These are phyloP conservation scores for Geotrichum klebahnii DNA, from an alignment of 1,139 yeast species.

Conservation along the genomic window DNA sequence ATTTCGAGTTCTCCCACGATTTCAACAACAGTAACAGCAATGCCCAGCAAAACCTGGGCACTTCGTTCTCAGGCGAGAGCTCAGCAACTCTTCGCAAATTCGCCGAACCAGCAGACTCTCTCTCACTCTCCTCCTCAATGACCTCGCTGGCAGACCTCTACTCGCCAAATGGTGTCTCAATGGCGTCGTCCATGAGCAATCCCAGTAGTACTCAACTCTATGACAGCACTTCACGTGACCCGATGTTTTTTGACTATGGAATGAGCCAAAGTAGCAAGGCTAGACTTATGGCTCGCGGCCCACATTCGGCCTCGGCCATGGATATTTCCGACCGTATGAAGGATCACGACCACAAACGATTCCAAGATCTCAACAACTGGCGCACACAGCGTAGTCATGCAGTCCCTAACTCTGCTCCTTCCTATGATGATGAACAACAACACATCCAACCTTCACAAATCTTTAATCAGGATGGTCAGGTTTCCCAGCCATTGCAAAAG, in stretches of 20 bases:
- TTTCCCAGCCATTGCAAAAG: background rate
- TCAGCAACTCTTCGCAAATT: constrained; percentile 10
- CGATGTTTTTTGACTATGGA: constrained; percentile 6
- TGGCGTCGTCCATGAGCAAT: constrained; percentile 1
- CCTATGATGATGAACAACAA: background rate
- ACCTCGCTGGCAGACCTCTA: constrained; percentile 19
- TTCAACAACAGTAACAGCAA: background rate
- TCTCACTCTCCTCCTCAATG: constrained; percentile 16
- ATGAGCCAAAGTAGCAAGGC: constrained; percentile 5
- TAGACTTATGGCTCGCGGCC: constrained; percentile 7
- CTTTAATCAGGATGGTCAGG: background rate
- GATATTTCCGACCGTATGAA: constrained; percentile 10
- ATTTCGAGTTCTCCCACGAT: background rate
- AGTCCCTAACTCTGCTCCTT: background rate
- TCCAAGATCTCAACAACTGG: background rate
- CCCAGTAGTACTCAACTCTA: constrained; percentile 1
- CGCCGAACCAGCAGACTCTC: background rate
- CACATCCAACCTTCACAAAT: constrained; percentile 18
- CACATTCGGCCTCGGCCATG: constrained; percentile 12
- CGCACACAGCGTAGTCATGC: no score
- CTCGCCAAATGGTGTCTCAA: constrained; percentile 14
- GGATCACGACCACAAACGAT: background rate
- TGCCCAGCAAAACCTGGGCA: background rate
- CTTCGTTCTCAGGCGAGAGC: constrained; percentile 4
- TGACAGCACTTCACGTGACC: constrained; percentile 14